Conservation (phyloP, 2,329 filamentous ascomycete species). For the Trichoderma afroharzianum region DNA sequence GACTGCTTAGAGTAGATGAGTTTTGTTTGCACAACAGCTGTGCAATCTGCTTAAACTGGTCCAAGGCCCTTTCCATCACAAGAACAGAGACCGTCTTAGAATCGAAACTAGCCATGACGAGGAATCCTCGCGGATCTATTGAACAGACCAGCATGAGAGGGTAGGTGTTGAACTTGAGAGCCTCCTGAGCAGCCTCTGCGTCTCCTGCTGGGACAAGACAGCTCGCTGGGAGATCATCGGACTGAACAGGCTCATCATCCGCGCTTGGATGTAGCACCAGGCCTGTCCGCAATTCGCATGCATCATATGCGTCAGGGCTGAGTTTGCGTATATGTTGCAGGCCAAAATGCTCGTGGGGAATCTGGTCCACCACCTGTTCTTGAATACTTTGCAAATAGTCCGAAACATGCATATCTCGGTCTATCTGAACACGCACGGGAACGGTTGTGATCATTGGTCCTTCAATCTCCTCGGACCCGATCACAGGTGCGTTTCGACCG, state of each 20-base stretch:
- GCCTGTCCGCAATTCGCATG: conserved; percentile 54
- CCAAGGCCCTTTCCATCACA: conserved; percentile 51
- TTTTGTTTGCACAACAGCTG: conserved; percentile 44
- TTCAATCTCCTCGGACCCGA: conserved; percentile 51
- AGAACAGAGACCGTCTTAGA: conserved; percentile 52
- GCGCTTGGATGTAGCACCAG: conserved; percentile 51
- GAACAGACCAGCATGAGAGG: conserved; percentile 64
- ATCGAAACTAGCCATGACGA: conserved; percentile 63
- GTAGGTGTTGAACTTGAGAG: conserved; percentile 57
- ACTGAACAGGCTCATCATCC: conserved; percentile 25
- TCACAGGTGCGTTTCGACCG: conserved; percentile 49
- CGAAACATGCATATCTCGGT: conserved; percentile 31
- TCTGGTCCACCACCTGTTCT: conserved; percentile 51
- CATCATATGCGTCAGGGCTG: conserved; percentile 51
- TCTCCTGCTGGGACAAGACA: conserved; percentile 54
- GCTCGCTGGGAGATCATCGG: conserved; percentile 41
- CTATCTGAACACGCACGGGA: conserved; percentile 49
- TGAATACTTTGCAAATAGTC: conserved; percentile 57
- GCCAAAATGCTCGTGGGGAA: conserved; percentile 62
- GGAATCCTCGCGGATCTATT: conserved; percentile 51
- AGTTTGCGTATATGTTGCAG: conserved; percentile 57
- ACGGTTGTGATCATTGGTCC: conserved; percentile 61
- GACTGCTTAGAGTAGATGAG: conserved; percentile 30
- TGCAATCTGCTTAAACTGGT: conserved; percentile 49
- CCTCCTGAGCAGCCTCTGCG: conserved; percentile 55